phyloP scores from a whole-genome alignment of 768 basidiomycete species.

The Termitomyces sp. region DNA sequence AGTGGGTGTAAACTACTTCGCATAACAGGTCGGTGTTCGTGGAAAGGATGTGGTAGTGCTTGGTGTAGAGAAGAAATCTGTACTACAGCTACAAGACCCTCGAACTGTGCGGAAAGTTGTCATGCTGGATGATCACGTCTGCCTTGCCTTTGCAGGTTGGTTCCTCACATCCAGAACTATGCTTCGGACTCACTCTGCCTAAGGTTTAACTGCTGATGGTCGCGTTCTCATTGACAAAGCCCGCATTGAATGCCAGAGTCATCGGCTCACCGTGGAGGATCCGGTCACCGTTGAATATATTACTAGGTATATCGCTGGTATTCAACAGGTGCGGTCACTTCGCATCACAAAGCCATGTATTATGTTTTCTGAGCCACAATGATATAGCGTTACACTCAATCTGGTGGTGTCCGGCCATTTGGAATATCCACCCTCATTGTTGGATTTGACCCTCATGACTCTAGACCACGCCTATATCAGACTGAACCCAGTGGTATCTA shows the following conservation, averaged over 20 bases:
- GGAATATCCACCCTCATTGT: slow-evolving; percentile 96
- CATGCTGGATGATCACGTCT: slow-evolving; percentile 97
- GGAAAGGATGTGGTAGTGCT: slow-evolving; percentile 93
- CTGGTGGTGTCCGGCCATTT: slow-evolving; percentile 96
- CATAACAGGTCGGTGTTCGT: slow-evolving; percentile 81
- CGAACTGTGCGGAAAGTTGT: slow-evolving; percentile 97
- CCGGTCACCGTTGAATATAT: slow-evolving; percentile 99
- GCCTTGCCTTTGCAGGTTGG: slow-evolving; percentile 94
- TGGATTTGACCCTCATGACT: slow-evolving; percentile 94
- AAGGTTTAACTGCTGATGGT: slow-evolving; percentile 96
- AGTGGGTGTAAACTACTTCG: neutral
- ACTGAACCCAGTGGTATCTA: slow-evolving; percentile 98
- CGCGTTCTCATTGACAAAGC: slow-evolving; percentile 98
- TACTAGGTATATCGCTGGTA: slow-evolving; percentile 96
- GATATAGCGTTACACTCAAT: slow-evolving; percentile 89
- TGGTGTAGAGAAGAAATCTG: slow-evolving; percentile 98
- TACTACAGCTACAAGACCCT: slow-evolving; percentile 96
- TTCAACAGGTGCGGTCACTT: slow-evolving; percentile 74
- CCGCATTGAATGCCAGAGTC: slow-evolving; percentile 94
- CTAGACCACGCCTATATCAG: slow-evolving; percentile 84
- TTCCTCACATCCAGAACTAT: neutral
- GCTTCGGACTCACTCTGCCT: slow-evolving; percentile 5
- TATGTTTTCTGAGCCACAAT: neutral
- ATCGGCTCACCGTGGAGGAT: slow-evolving; percentile 95
- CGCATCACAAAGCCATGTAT: neutral